Evolutionary conservation across 768 basidiomycete genomes (phyloP).

Genomic region (Mycena sanguinolenta): DNA sequence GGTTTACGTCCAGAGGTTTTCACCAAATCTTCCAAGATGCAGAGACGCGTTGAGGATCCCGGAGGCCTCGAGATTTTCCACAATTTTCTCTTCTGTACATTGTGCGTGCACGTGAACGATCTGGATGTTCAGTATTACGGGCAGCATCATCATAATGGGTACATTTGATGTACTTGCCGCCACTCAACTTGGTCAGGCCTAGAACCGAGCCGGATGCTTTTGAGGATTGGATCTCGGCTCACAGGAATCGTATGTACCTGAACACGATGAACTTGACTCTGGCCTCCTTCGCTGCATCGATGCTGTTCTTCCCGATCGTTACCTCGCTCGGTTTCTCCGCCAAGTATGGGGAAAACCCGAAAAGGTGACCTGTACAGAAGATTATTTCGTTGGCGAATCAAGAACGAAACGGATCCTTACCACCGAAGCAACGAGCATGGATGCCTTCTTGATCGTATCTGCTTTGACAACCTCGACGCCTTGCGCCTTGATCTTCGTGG

Average conservation of each 20-base stretch:
- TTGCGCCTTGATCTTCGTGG: neutral
- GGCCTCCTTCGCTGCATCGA: slow-evolving; percentile 24
- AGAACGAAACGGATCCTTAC: no score
- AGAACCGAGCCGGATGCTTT: no score
- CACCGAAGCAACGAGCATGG: slow-evolving; percentile 35
- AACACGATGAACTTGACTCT: slow-evolving; percentile 20
- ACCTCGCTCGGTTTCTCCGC: slow-evolving; percentile 5
- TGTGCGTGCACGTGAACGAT: neutral
- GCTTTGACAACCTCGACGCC: slow-evolving; percentile 28
- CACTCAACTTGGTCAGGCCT: neutral
- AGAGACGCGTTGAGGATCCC: slow-evolving; percentile 5
- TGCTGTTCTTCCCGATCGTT: slow-evolving; percentile 12
- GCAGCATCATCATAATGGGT: slow-evolving; percentile 2
- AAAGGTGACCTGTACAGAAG: neutral
- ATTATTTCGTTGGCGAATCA: no score
- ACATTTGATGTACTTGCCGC: slow-evolving; percentile 3
- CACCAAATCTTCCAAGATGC: slow-evolving; percentile 5
- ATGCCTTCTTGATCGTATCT: slow-evolving; percentile 28
- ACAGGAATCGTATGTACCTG: neutral
- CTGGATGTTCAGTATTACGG: no score
- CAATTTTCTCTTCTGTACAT: slow-evolving; percentile 11
- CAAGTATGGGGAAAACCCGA: neutral
- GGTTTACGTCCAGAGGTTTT: slow-evolving; percentile 16
- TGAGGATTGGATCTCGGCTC: neutral
- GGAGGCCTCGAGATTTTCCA: neutral